Percentiles rank a stretch among this genome's conserved stretches.
Conservation (phyloP, 768 basidiomycete genomes). For the Trametes meyenii region DNA sequence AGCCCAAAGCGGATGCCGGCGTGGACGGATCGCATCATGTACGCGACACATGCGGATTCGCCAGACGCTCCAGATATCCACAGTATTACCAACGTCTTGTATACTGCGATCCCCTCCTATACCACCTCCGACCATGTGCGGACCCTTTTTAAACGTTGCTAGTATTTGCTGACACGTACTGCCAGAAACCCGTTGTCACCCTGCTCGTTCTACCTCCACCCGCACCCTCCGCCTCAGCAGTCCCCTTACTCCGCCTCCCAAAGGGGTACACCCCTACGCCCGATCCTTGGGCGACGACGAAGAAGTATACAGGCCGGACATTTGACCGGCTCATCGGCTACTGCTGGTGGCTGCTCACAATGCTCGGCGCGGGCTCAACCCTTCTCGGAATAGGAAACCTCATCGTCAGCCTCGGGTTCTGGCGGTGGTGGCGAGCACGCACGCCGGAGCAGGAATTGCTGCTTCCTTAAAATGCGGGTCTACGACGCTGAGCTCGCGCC, state of each 20-base stretch:
- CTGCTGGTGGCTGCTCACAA: slow-evolving; percentile 74
- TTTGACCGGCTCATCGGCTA: slow-evolving; percentile 79
- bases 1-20: slow-evolving; percentile 78
- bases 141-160: slow-evolving; percentile 11
- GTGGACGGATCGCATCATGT: slow-evolving; percentile 94
- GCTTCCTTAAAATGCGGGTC: slow-evolving; percentile 4
- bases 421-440: slow-evolving; percentile 57
- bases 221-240: slow-evolving; percentile 28
- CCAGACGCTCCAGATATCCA: slow-evolving; percentile 53
- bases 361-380: slow-evolving; percentile 78
- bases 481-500: no score
- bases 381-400: slow-evolving; percentile 75
- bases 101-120: slow-evolving; percentile 81
- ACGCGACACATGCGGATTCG: slow-evolving; percentile 72
- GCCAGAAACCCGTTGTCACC: slow-evolving; percentile 8
- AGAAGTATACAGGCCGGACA: slow-evolving; percentile 63
- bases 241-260: slow-evolving; percentile 55
- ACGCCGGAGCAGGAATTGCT: slow-evolving; percentile 8
- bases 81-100: slow-evolving; percentile 65
- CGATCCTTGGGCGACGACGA: slow-evolving; percentile 55
- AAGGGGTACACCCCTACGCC: slow-evolving; percentile 51
- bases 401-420: slow-evolving; percentile 64
- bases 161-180: background rate
- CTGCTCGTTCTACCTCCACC: slow-evolving; percentile 50
- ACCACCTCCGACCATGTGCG: slow-evolving; percentile 89